These are phyloP conservation scores for Leptodontidium sp. DNA, from an alignment of 2,329 filamentous ascomycete genomes.

Conservation along the genomic window DNA sequence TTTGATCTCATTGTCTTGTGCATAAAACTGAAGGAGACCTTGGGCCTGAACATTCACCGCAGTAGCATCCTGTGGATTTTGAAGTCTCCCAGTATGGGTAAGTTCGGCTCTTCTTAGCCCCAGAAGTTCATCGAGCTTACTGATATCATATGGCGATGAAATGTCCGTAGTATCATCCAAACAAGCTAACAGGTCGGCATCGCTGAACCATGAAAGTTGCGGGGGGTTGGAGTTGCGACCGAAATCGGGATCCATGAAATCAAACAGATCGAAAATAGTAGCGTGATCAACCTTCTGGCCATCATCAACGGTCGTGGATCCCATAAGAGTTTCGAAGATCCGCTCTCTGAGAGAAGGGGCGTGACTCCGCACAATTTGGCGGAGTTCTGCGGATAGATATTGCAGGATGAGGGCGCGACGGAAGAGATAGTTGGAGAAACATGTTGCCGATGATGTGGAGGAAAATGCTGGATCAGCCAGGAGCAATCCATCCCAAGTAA, in stretches of 20 bases:
- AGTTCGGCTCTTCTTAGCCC: slow-evolving; percentile 72
- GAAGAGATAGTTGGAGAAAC: slow-evolving; percentile 71
- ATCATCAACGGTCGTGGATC: slow-evolving; percentile 72
- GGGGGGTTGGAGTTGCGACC: slow-evolving; percentile 53
- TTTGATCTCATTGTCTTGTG: slow-evolving; percentile 69
- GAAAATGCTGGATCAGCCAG: slow-evolving; percentile 72
- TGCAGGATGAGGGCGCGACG: slow-evolving; percentile 81
- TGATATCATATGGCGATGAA: slow-evolving; percentile 70
- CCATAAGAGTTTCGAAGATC: slow-evolving; percentile 78
- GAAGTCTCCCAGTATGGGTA: slow-evolving; percentile 57
- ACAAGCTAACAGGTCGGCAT: slow-evolving; percentile 73
- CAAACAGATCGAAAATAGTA: slow-evolving; percentile 90
- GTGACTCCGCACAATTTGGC: slow-evolving; percentile 74
- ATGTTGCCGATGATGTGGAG: slow-evolving; percentile 52
- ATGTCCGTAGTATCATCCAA: slow-evolving; percentile 65
- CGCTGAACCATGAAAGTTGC: slow-evolving; percentile 68
- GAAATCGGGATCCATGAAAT: slow-evolving; percentile 79
- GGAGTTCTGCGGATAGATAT: slow-evolving; percentile 86
- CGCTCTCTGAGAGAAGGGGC: slow-evolving; percentile 75
- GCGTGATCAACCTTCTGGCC: slow-evolving; percentile 72
- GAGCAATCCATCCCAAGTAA: slow-evolving; percentile 76
- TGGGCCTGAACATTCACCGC: slow-evolving; percentile 65
- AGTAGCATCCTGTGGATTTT: slow-evolving; percentile 57
- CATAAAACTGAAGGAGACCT: slow-evolving; percentile 66
- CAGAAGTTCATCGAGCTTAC: slow-evolving; percentile 77